phyloP scores from a whole-genome alignment of 2,329 filamentous ascomycete genomes.

The Stylonectria norvegica region DNA sequence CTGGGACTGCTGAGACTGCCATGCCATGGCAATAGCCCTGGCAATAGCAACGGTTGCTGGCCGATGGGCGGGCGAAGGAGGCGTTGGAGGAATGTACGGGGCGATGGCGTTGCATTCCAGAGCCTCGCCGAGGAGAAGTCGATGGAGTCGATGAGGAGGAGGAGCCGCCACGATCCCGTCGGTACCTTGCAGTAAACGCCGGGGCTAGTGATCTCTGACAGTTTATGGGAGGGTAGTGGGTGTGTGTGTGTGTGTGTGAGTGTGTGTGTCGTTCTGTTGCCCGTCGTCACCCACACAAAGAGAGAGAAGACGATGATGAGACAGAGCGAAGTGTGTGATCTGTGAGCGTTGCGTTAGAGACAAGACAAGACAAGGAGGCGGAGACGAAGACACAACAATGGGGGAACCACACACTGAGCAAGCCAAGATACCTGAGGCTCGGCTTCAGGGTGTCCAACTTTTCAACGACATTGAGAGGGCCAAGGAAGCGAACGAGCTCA shows the following conservation, averaged over 20 bases:
- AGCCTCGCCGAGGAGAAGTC: too few species aligned
- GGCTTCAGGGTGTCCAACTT: not conserved
- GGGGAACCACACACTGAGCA: not conserved
- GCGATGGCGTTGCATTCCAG: constrained; percentile 31
- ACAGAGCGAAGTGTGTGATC: not conserved
- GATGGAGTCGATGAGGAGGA: too few species aligned
- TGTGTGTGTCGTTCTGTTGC: not conserved
- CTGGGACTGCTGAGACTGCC: too few species aligned
- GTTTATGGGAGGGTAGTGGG: too few species aligned
- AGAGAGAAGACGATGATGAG: too few species aligned
- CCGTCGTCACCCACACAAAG: not conserved
- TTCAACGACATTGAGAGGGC: not conserved
- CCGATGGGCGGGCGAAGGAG: constrained; percentile 7
- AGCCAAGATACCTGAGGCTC: not conserved
- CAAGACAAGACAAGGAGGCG: too few species aligned
- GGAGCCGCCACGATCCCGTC: not conserved
- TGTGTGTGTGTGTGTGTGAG: too few species aligned
- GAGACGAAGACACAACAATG: too few species aligned
- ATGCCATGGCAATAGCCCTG: not conserved
- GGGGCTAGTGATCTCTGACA: not conserved
- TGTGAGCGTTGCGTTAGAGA: too few species aligned
- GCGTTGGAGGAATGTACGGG: constrained; percentile 27
- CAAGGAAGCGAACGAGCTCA: too few species aligned
- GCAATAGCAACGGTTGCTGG: not conserved
- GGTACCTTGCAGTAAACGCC: not conserved